Conservation (phyloP, 2,329 filamentous ascomycete genomes). For the Cylindrodendrum hubeiense region DNA sequence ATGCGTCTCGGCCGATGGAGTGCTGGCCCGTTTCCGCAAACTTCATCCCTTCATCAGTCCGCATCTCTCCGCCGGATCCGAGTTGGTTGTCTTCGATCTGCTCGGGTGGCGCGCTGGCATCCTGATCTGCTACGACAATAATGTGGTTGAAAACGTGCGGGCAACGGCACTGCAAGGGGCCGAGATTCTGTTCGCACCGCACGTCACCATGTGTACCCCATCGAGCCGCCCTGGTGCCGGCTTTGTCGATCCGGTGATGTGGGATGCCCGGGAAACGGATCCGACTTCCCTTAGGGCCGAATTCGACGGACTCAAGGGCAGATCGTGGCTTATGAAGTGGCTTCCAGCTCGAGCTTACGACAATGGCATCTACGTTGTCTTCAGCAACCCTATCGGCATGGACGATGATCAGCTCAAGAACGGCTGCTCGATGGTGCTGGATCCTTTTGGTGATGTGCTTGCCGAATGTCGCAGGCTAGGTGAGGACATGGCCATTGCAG, state of each 20-base stretch:
- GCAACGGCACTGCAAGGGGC: conserved; percentile 28
- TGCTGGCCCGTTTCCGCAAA: conserved; percentile 34
- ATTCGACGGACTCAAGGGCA: conserved; percentile 34
- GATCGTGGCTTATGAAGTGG: conserved; percentile 37
- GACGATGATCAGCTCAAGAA: conserved; percentile 37
- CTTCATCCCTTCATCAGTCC: conserved; percentile 33
- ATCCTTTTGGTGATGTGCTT: conserved; percentile 32
- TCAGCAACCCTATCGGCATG: conserved; percentile 35
- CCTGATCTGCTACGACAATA: conserved; percentile 40
- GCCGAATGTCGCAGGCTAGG: conserved; percentile 29
- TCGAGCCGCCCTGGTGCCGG: conserved; percentile 32
- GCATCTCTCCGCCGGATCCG: conserved; percentile 23
- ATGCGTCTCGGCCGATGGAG: conserved; percentile 24
- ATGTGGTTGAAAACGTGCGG: conserved; percentile 34
- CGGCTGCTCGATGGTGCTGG: conserved; percentile 34
- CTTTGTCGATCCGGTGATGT: conserved; percentile 29
- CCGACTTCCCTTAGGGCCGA: conserved; percentile 31
- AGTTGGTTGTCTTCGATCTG: conserved; percentile 31
- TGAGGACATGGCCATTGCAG: conserved; percentile 30
- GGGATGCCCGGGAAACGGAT: conserved; percentile 18
- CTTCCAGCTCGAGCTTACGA: conserved; percentile 33
- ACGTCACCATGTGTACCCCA: conserved; percentile 37
- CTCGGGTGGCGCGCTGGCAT: conserved; percentile 33
- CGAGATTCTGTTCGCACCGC: conserved; percentile 32
- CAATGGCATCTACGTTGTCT: conserved; percentile 33